Conservation (phyloP, 129 eudicot species). For the sunflower (Helianthus annuus) region DNA sequence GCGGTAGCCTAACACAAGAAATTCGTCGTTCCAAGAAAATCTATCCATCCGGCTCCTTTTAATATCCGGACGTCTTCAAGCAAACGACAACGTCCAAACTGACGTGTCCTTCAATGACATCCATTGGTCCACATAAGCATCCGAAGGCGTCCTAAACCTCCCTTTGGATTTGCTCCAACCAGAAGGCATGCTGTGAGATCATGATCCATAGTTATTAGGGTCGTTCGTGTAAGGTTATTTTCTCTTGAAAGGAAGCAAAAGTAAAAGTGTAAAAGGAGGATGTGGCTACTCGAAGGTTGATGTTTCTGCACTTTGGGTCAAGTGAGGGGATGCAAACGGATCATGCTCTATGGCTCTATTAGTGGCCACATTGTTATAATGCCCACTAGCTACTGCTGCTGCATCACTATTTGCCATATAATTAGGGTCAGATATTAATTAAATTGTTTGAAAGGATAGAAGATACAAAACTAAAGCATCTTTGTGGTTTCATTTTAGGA, state of each 20-base stretch:
- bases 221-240: not conserved
- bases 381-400: not conserved
- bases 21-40: no score
- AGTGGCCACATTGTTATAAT: slow-evolving; percentile 19
- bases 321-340: slow-evolving; percentile 19
- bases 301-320: slow-evolving; percentile 13
- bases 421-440: slow-evolving; percentile 1
- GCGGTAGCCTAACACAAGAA: no score
- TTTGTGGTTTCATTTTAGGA: not conserved
- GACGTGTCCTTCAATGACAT: no score
- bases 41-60: no score
- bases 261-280: not conserved
- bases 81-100: no score
- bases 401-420: not conserved
- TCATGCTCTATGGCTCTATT: not conserved
- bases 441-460: not conserved
- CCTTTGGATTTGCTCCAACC: no score
- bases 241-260: not conserved
- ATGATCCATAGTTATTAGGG: no score
- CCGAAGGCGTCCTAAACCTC: no score
- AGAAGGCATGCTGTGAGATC: no score
- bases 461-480: slow-evolving; percentile 8
- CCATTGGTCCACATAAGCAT: no score
- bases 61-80: no score
- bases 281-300: slow-evolving; percentile 24